Base-by-base conservation (phyloP, 2,329 filamentous ascomycete species). In the Beauveria asiatica region DNA sequence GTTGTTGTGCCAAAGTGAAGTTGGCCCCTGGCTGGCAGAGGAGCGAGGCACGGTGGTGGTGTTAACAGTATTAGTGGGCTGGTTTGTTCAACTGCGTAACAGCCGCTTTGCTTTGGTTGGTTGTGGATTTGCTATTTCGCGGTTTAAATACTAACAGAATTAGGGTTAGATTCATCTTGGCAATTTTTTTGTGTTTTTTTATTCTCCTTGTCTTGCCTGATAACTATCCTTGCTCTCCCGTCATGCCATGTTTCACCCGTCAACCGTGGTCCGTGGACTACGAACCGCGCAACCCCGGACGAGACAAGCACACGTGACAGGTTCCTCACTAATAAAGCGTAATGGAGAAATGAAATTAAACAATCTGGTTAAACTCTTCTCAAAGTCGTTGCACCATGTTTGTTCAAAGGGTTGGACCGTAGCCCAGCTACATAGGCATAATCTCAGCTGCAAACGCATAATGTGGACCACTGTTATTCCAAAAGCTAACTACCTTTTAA, bases 1-100 rank as follows among this genome's bases (percentile, higher is more conserved):
- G 60, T 58, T 59, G 60, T 58, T 62, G 57, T 59, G 57, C 57
- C 21, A 46, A 53, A 59, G 46, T 59, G 9, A 45, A 37, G 13
- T 16, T 52, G 56, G 48, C 56, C 56, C 56, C 48, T 45, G 48
- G 46, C 33, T 16, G 30, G 23, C 10, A 1, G 27, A 13, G 13
- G 45, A 48, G 30, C 5, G 41, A 8, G 42, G 27, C 17, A 17
- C 19, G 30, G 37, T 50, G 45, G 45, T 50, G 30, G 45, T 48
- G 46, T 50, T 50, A n/a, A n/a, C n/a, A n/a, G 46, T 59, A 51
- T 52, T 51, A 37, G 56, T 59, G 56, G 56, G 48, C 55, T 59
- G 48, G 11, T 30, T 33, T 44, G 48, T 42, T 27, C 19, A 33
- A 44, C 23, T 30, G 23, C 45, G 25, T 13, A 39, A 19, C 46